Percentiles rank a stretch among this genome's conserved stretches.
phyloP scores from a whole-genome alignment of 208 protist species.

The Naegleria fowleri region DNA sequence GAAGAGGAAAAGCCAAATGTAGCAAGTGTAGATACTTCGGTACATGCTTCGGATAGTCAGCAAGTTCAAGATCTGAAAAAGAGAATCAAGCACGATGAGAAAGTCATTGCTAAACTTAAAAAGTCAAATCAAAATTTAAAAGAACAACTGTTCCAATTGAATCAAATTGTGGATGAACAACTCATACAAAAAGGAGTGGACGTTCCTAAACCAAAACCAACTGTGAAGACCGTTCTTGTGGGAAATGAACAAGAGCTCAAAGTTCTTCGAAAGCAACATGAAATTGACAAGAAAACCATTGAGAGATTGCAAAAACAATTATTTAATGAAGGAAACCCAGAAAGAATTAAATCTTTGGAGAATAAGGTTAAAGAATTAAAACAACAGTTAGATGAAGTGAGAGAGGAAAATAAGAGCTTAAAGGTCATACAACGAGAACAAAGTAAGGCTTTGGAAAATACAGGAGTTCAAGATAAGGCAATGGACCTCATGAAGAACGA shows the following conservation, averaged over 20 bases:
- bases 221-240: not conserved
- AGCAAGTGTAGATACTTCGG: not conserved
- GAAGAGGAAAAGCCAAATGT: not conserved
- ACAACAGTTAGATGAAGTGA: not conserved
- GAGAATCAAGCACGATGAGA: not conserved
- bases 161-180: not conserved
- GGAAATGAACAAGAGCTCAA: not conserved
- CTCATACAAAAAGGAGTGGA: not conserved
- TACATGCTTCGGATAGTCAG: not conserved
- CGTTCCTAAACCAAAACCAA: not conserved
- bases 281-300: conserved; percentile 10
- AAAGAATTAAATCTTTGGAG: not conserved
- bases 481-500: not conserved
- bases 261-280: not conserved
- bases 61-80: not conserved
- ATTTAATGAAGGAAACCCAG: not conserved
- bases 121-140: not conserved
- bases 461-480: not conserved
- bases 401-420: conserved; percentile 1
- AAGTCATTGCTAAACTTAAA: not conserved
- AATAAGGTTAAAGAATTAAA: not conserved
- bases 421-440: not conserved
- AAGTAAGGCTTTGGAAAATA: not conserved
- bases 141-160: not conserved
- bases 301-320: not conserved